Conservation (phyloP, 2,329 filamentous ascomycete species). For the Phialocephala sp. region DNA sequence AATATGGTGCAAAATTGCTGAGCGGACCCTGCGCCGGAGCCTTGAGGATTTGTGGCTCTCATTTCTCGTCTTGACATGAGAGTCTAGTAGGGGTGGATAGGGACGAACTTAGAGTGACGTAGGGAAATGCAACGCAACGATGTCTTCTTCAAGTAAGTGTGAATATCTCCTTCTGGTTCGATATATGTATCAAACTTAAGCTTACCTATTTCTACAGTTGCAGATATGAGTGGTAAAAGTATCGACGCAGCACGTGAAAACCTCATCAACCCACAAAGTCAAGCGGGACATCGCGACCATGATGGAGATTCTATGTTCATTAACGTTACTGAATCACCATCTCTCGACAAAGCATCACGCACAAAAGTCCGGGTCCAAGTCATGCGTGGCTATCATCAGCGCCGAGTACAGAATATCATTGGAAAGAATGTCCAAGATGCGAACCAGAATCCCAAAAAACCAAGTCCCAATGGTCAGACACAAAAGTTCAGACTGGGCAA, state of each 20-base stretch:
- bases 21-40: neutral
- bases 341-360: slow-evolving; percentile 14
- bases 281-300: neutral
- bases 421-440: neutral
- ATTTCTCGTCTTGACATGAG: neutral
- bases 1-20: neutral
- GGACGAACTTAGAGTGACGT: neutral
- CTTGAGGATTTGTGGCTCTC: neutral
- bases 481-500: slow-evolving; percentile 21
- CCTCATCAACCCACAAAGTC: neutral
- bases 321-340: slow-evolving; percentile 6
- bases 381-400: slow-evolving; percentile 20
- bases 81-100: neutral
- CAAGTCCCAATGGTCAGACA: slow-evolving; percentile 17
- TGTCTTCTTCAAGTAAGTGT: neutral
- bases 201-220: neutral
- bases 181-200: neutral
- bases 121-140: neutral
- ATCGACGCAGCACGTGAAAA: neutral
- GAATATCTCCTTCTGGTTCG: neutral
- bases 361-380: slow-evolving; percentile 22
- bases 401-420: slow-evolving; percentile 13
- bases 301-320: slow-evolving; percentile 6
- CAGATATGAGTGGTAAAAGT: neutral
- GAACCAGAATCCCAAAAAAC: neutral